phyloP scores from a whole-genome alignment of 164 flowering plant species.

The Sextonia rubra region DNA sequence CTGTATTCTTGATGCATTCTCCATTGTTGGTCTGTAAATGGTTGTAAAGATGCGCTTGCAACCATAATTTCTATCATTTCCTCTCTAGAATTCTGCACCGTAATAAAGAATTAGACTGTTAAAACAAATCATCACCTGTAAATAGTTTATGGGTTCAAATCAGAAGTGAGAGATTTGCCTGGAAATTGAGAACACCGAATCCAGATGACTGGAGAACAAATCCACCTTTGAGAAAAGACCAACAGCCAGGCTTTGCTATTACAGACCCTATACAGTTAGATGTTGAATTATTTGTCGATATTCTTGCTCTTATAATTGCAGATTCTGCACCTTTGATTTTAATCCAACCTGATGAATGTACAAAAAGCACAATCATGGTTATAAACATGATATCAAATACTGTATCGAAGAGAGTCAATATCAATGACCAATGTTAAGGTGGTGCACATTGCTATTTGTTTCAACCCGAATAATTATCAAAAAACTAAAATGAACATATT shows the following conservation, averaged over 20 bases:
- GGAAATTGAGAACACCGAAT: constrained; percentile 39
- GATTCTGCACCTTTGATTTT: constrained; percentile 53
- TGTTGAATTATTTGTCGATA: constrained; percentile 30
- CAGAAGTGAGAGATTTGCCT: constrained; percentile 32
- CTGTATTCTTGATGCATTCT: constrained; percentile 50
- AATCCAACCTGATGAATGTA: constrained; percentile 61
- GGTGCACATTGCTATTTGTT: too few species aligned
- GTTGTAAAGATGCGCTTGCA: constrained; percentile 74
- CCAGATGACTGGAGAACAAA: constrained; percentile 49
- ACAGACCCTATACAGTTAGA: constrained; percentile 62
- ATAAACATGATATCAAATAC: too few species aligned
- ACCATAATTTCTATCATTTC: constrained; percentile 33
- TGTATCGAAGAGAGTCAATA: too few species aligned
- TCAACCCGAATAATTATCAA: too few species aligned
- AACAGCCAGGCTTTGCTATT: constrained; percentile 58
- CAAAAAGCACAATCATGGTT: too few species aligned
- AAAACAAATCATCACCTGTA: neutral
- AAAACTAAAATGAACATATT: too few species aligned
- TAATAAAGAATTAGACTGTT: neutral
- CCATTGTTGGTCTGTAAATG: constrained; percentile 85
- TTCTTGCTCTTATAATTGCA: constrained; percentile 48
- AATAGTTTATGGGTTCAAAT: neutral
- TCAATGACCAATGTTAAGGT: too few species aligned
- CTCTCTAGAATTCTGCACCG: constrained; percentile 36
- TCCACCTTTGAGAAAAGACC: constrained; percentile 98